phyloP scores from a whole-genome alignment of 805 yeast species.

The Ogataea paradorogensis region DNA sequence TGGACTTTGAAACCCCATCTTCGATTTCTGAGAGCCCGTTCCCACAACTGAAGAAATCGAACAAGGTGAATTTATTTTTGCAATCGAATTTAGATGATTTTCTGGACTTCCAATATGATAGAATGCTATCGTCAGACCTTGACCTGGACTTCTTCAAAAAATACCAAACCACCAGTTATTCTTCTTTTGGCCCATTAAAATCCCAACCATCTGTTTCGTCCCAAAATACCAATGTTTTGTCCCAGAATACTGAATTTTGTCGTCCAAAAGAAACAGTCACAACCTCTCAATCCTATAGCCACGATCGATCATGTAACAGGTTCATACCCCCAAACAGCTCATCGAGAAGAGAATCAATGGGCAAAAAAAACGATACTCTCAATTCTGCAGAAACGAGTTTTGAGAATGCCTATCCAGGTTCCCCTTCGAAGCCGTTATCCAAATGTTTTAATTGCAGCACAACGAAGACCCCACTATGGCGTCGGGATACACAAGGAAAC shows the following conservation, averaged over 20 bases:
- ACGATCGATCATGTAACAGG: neutral
- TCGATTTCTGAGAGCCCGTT: slow-evolving; percentile 26
- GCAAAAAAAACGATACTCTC: neutral
- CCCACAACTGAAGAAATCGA: slow-evolving; percentile 4
- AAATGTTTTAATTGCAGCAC: slow-evolving; percentile 60
- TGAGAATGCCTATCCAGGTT: neutral
- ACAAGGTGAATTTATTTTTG: slow-evolving; percentile 9
- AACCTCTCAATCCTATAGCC: no score
- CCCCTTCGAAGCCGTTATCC: slow-evolving; percentile 20
- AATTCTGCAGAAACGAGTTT: neutral
- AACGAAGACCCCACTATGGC: slow-evolving; percentile 59
- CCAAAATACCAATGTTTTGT: slow-evolving; percentile 22
- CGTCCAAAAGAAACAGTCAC: neutral
- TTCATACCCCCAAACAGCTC: neutral
- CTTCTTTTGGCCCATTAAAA: slow-evolving; percentile 19
- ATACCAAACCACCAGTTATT: slow-evolving; percentile 7
- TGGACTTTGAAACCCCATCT: slow-evolving; percentile 17
- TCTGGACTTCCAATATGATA: slow-evolving; percentile 26
- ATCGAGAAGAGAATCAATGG: no score
- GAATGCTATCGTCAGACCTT: slow-evolving; percentile 18
- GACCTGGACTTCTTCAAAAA: slow-evolving; percentile 26
- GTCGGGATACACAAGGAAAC: slow-evolving; percentile 56
- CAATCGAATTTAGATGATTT: slow-evolving; percentile 26
- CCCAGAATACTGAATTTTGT: slow-evolving; percentile 4
- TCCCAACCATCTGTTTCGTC: slow-evolving; percentile 25